A percentile compares a stretch with the other conserved stretches of the same genome.
Evolutionary conservation across 441 rosid genomes (phyloP).

Genomic region (Pelargonium myrrhifolium): DNA sequence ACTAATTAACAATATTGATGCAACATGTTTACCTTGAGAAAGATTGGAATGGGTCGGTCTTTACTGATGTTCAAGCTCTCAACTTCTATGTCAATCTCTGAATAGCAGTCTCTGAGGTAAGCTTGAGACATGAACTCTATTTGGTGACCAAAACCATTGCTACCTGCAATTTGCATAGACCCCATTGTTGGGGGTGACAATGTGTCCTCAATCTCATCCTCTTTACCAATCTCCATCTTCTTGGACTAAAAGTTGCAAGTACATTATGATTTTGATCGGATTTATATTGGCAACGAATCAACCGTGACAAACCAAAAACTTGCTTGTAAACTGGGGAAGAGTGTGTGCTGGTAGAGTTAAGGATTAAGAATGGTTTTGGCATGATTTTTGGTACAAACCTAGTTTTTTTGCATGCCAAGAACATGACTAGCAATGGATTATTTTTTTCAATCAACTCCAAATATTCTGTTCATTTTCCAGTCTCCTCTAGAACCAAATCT

Average conservation of each 20-base stretch:
- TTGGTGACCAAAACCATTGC: constrained; percentile 62
- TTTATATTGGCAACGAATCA: constrained; percentile 33
- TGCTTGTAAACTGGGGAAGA: constrained; percentile 35
- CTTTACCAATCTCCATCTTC: constrained; percentile 50
- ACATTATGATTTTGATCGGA: constrained; percentile 11
- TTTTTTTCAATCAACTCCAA: too few relatives aligned
- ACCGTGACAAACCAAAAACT: constrained; percentile 57
- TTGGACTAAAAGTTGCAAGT: neutral
- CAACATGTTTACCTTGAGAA: constrained; percentile 56
- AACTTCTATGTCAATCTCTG: constrained; percentile 59
- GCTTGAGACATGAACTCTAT: constrained; percentile 77
- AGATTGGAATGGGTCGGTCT: constrained; percentile 74
- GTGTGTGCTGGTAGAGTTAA: constrained; percentile 23
- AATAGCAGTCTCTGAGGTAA: constrained; percentile 52
- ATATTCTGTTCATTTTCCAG: too few relatives aligned
- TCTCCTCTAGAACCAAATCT: too few relatives aligned
- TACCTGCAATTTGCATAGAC: constrained; percentile 72
- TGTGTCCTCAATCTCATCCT: constrained; percentile 52
- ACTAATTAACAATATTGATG: too few relatives aligned
- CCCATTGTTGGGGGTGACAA: constrained; percentile 49
- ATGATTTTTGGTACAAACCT: neutral
- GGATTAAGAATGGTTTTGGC: neutral
- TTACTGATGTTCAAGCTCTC: constrained; percentile 27
- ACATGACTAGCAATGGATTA: neutral
- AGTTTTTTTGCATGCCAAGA: neutral